Percentiles rank a stretch among this genome's conserved stretches.
phyloP scores from a whole-genome alignment of 78 protist genomes.

The Trichosphaerium sp. region DNA sequence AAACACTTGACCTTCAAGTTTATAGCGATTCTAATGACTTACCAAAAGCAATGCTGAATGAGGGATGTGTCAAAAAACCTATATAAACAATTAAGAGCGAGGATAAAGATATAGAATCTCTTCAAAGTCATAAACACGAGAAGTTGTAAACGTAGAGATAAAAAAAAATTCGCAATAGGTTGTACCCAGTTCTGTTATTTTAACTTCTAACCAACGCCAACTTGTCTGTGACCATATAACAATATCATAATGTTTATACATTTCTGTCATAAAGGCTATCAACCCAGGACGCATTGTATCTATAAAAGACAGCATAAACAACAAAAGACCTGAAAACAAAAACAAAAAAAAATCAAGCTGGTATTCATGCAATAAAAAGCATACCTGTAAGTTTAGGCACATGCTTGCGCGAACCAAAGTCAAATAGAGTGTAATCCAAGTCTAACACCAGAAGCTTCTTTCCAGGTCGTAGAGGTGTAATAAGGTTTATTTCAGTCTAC shows the following conservation, averaged over 20 bases:
- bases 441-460: constrained; percentile 35
- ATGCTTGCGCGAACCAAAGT: too few relatives aligned
- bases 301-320: neutral
- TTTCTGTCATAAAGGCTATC: constrained; percentile 14
- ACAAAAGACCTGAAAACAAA: neutral
- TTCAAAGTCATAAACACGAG: too few relatives aligned
- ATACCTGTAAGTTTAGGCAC: constrained; percentile 40
- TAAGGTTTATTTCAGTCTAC: constrained; percentile 15
- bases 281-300: constrained; percentile 44
- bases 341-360: neutral
- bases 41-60: constrained; percentile 36
- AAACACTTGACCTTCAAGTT: neutral
- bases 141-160: too few relatives aligned
- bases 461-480: constrained; percentile 22
- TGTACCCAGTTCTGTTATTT: constrained; percentile 38
- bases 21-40: neutral
- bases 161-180: too few relatives aligned
- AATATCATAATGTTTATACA: constrained; percentile 35
- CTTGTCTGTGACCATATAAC: constrained; percentile 47
- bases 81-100: too few relatives aligned
- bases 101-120: too few relatives aligned
- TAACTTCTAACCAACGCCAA: constrained; percentile 49
- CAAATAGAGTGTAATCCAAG: constrained; percentile 36
- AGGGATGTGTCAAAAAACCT: constrained; percentile 36
- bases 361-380: neutral